Conservation (phyloP, 1,139 yeast species). For the Taiozyma onychis region DNA sequence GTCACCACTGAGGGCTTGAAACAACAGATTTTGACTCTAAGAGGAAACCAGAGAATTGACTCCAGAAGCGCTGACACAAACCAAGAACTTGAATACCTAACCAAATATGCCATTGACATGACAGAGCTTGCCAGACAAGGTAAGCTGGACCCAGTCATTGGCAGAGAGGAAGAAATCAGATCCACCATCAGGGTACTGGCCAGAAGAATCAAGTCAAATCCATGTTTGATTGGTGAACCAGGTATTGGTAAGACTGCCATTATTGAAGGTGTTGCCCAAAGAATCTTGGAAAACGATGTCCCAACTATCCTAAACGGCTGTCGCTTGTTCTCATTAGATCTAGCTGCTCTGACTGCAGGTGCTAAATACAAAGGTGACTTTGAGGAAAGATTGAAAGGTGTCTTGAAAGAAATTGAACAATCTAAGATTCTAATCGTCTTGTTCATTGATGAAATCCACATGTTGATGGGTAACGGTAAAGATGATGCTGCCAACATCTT, state of each 20-base stretch:
- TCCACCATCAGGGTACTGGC: conserved; percentile 91
- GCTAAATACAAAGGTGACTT: conserved; percentile 98
- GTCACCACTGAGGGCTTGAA: conserved; percentile 69
- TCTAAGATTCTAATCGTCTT: conserved; percentile 80
- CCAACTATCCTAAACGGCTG: conserved; percentile 82
- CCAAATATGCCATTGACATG: conserved; percentile 87
- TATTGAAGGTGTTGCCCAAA: conserved; percentile 97
- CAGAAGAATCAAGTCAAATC: conserved; percentile 93
- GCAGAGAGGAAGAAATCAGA: conserved; percentile 97
- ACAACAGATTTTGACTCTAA: conserved; percentile 73
- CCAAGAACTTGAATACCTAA: conserved; percentile 73
- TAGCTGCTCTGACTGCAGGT: conserved; percentile 97
- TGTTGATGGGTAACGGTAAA: conserved; percentile 98
- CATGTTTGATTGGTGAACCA: conserved; percentile 96
- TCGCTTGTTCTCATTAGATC: conserved; percentile 78
- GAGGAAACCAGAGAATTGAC: conserved; percentile 92
- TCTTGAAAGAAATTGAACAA: conserved; percentile 85
- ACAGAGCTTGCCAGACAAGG: conserved; percentile 94
- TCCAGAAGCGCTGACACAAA: conserved; percentile 93
- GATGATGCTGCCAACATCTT: conserved; percentile 92
- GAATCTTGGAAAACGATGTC: conserved; percentile 93
- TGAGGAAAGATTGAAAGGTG: conserved; percentile 97
- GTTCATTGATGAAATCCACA: conserved; percentile 95
- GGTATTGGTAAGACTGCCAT: conserved; percentile 99
- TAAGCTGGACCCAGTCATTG: conserved; percentile 95